Evolutionary conservation across 2,329 filamentous ascomycete species (phyloP).

Genomic region (Calcarisporium arbuscula): DNA sequence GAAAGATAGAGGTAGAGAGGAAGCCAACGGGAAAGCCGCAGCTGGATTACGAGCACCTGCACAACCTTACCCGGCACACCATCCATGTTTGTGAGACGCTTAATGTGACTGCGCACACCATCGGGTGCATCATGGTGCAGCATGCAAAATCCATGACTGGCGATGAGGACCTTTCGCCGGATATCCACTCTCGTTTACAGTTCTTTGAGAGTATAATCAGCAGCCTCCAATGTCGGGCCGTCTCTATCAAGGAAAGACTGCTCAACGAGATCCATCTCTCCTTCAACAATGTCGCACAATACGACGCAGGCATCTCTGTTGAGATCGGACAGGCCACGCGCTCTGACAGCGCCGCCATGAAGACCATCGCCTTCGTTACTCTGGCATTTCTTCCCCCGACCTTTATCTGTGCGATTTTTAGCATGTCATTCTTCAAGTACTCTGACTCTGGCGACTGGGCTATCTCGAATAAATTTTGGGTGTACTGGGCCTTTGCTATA

Average conservation of each 20-base stretch:
- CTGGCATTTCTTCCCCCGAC: conserved; percentile 44
- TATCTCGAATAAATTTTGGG: conserved; percentile 26
- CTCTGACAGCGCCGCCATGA: conserved; percentile 45
- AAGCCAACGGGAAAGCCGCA: conserved; percentile 12
- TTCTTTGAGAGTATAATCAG: conserved; percentile 26
- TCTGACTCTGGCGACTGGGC: conserved; percentile 17
- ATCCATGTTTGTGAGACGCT: conserved; percentile 39
- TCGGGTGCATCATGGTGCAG: conserved; percentile 23
- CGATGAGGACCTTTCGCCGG: conserved; percentile 6
- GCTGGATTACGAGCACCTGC: conserved; percentile 28
- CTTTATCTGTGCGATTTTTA: conserved; percentile 42
- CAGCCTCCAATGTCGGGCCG: conserved; percentile 28
- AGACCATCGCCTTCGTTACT: conserved; percentile 42
- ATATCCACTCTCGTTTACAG: conserved; percentile 23
- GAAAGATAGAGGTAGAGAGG: conserved; percentile 23
- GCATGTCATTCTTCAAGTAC: conserved; percentile 36
- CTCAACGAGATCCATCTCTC: conserved; percentile 49
- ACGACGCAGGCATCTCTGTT: conserved; percentile 31
- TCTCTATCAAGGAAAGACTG: conserved; percentile 38
- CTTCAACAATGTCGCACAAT: conserved; percentile 37
- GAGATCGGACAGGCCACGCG: conserved; percentile 32
- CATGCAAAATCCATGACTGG: conserved; percentile 17
- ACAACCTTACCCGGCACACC: conserved; percentile 36
- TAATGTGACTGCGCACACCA: conserved; percentile 24
- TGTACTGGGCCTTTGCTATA: conserved; percentile 26